Percentiles rank a stretch among this genome's conserved stretches.
These are phyloP conservation scores for Botrytis sinoallii DNA, from an alignment of 2,329 filamentous ascomycete species.

Conservation along the genomic window DNA sequence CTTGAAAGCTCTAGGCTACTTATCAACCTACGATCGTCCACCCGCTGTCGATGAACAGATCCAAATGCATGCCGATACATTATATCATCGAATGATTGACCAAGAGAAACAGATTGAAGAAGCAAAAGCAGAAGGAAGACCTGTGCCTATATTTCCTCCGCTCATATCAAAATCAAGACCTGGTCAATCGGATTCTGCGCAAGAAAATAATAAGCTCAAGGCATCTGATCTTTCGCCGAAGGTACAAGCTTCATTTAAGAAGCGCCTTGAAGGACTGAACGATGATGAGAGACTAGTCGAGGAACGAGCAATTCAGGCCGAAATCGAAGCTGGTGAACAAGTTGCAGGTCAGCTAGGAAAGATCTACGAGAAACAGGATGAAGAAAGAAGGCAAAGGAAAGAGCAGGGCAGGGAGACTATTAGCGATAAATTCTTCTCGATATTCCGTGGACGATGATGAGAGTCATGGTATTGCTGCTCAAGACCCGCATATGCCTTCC, in stretches of 20 bases:
- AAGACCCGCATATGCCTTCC: not conserved
- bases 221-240: conserved; percentile 43
- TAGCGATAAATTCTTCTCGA: conserved; percentile 41
- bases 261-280: conserved; percentile 55
- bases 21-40: conserved; percentile 63
- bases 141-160: conserved; percentile 57
- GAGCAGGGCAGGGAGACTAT: conserved; percentile 50
- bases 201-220: conserved; percentile 25
- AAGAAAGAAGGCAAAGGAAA: conserved; percentile 53
- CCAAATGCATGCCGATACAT: conserved; percentile 89
- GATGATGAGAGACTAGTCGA: conserved; percentile 59
- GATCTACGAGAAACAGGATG: conserved; percentile 54
- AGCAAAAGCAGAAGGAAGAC: conserved; percentile 60
- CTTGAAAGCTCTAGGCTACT: conserved; percentile 84
- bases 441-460: conserved; percentile 31
- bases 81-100: conserved; percentile 82
- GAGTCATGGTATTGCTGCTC: not conserved
- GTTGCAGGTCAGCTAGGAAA: conserved; percentile 55
- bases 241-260: conserved; percentile 50
- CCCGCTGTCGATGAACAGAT: conserved; percentile 76
- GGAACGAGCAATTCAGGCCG: conserved; percentile 60
- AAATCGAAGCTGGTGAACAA: conserved; percentile 58
- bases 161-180: conserved; percentile 42
- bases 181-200: conserved; percentile 15
- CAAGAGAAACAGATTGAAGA: conserved; percentile 75